These are phyloP conservation scores for Rosa lucieae DNA, from an alignment of 306 rosid species.

Conservation along the genomic window DNA sequence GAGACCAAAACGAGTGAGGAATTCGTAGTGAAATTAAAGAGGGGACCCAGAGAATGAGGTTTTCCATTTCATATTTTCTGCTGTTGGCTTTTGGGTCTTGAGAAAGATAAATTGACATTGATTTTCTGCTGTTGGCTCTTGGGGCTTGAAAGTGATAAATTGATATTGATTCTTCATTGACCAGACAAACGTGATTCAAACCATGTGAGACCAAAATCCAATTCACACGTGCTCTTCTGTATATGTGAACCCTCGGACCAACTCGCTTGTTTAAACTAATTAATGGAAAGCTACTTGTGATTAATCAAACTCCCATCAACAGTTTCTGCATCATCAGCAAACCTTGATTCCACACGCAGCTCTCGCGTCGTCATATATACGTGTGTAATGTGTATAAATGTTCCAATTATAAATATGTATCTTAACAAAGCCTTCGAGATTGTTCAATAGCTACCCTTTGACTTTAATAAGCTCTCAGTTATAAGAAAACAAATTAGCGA, in stretches of 20 bases:
- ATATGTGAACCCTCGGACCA: neutral
- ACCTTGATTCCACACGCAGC: neutral
- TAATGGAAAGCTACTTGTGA: neutral
- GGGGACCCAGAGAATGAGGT: neutral
- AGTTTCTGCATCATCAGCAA: constrained; percentile 2
- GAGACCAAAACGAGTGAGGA: constrained; percentile 2
- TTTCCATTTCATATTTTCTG: constrained; percentile 1
- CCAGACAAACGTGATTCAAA: constrained; percentile 17
- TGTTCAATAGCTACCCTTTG: too few species aligned
- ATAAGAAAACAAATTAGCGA: too few species aligned
- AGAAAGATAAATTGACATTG: neutral
- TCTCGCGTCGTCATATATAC: neutral
- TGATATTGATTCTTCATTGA: neutral
- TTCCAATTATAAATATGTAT: too few species aligned
- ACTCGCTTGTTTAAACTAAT: neutral
- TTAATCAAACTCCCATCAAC: neutral
- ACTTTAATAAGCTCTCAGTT: too few species aligned
- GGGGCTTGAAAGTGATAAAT: neutral
- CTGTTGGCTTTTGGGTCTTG: neutral
- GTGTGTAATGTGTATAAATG: too few species aligned
- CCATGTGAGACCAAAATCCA: neutral
- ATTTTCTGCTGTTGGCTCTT: neutral
- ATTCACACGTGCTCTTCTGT: constrained; percentile 14
- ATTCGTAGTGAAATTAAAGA: neutral
- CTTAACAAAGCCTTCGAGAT: too few species aligned